These are phyloP conservation scores for Deakozyma indianensis DNA, from an alignment of 805 yeast species.

Conservation along the genomic window DNA sequence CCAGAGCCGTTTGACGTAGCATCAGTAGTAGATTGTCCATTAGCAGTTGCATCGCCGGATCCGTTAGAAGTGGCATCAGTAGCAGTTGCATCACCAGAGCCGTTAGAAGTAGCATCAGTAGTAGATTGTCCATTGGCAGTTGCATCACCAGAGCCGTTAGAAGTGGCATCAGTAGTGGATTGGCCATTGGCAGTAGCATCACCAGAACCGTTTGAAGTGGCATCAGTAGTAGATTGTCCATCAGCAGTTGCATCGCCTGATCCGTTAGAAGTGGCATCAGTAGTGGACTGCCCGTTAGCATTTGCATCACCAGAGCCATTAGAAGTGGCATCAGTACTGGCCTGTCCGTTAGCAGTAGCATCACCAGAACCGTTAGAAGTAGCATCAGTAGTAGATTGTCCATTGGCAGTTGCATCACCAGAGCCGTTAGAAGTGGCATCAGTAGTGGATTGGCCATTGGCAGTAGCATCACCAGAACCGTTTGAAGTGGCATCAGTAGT, in stretches of 20 bases:
- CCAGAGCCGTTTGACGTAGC: not conserved
- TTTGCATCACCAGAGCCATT: not conserved
- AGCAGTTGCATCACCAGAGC: not conserved
- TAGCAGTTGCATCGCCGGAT: not conserved
- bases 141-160: not conserved
- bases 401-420: not conserved
- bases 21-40: not conserved
- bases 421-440: no score
- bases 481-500: not conserved
- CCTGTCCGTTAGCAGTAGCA: not conserved
- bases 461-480: conserved; percentile 1
- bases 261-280: not conserved
- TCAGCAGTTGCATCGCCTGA: not conserved
- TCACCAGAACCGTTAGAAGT: not conserved
- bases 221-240: not conserved
- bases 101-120: not conserved
- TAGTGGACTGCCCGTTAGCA: not conserved
- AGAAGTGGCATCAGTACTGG: not conserved
- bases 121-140: not conserved
- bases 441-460: not conserved
- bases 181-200: not conserved
- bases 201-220: not conserved
- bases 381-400: not conserved
- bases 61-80: not conserved
- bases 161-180: not conserved